phyloP scores from a whole-genome alignment of 305 asterid genomes.

The Rubia peregrina region DNA sequence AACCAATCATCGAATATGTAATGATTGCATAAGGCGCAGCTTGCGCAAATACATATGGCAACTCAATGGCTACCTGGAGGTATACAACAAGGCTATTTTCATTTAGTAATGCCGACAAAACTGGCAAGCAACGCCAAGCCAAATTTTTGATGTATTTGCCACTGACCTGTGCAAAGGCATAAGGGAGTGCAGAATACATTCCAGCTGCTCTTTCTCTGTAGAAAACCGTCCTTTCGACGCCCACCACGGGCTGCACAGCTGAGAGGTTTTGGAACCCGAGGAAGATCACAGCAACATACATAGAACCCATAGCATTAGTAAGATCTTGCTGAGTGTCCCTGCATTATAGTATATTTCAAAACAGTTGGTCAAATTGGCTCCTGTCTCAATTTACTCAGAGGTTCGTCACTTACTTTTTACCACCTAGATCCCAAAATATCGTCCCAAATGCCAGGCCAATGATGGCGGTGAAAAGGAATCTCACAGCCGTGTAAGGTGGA shows the following conservation, averaged over 20 bases:
- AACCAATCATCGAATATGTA: conserved; percentile 20
- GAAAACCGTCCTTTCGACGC: conserved; percentile 76
- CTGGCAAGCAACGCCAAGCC: neutral
- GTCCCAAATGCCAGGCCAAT: conserved; percentile 71
- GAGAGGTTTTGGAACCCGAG: conserved; percentile 67
- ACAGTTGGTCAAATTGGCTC: neutral
- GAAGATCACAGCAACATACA: conserved; percentile 69
- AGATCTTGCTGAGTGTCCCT: conserved; percentile 59
- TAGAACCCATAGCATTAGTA: conserved; percentile 81
- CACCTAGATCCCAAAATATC: conserved; percentile 78
- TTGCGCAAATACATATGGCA: conserved; percentile 18
- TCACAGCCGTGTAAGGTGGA: conserved; percentile 75
- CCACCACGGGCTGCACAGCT: conserved; percentile 77
- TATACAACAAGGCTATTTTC: neutral
- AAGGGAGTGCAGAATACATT: conserved; percentile 82
- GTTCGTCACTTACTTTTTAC: conserved; percentile 37
- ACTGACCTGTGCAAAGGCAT: conserved; percentile 80
- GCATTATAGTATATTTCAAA: conserved; percentile 8
- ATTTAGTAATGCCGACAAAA: neutral
- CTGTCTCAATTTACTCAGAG: no score
- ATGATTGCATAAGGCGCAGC: conserved; percentile 4
- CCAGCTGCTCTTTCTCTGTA: conserved; percentile 89
- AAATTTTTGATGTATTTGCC: no score
- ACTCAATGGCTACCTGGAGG: conserved; percentile 14
- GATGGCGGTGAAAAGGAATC: conserved; percentile 55